These are phyloP conservation scores for Hypoxylon sp. DNA, from an alignment of 2,329 filamentous ascomycete species.

Conservation along the genomic window DNA sequence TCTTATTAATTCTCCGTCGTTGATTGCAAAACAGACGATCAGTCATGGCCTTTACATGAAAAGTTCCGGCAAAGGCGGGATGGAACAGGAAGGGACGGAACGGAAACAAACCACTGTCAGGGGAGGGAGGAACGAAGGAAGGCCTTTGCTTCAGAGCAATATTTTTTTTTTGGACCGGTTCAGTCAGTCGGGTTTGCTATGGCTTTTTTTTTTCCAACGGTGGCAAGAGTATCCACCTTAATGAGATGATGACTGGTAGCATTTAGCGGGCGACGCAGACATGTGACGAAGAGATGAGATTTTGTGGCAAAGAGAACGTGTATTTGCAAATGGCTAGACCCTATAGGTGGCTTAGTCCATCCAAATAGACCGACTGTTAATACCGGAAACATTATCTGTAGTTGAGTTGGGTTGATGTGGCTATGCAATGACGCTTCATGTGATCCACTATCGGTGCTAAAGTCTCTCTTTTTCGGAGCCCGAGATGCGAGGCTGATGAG, in stretches of 20 bases:
- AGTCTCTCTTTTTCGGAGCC: not conserved
- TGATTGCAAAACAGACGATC: conserved; percentile 38
- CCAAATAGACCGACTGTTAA: conserved; percentile 44
- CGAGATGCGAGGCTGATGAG: conserved; percentile 27
- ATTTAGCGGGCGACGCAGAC: conserved; percentile 38
- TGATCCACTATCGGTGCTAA: conserved; percentile 11
- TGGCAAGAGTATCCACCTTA: conserved; percentile 40
- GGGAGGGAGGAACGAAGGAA: conserved; percentile 19
- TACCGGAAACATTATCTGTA: conserved; percentile 24
- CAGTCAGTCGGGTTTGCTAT: conserved; percentile 36
- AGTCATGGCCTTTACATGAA: conserved; percentile 40
- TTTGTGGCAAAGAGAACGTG: conserved; percentile 18
- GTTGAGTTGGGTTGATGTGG: conserved; percentile 6
- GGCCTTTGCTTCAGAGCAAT: conserved; percentile 21
- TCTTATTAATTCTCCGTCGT: conserved; percentile 47
- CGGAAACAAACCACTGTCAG: conserved; percentile 36
- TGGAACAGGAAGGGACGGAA: conserved; percentile 40
- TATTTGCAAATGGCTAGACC: conserved; percentile 43
- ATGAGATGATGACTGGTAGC: conserved; percentile 45
- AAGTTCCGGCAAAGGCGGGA: conserved; percentile 43
- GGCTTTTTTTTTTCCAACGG: conserved; percentile 27
- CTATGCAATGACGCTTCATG: conserved; percentile 7
- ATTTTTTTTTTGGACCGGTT: conserved; percentile 30
- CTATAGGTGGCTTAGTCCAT: conserved; percentile 37
- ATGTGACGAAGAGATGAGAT: conserved; percentile 36